Evolutionary conservation across 148 eudicot genomes (phyloP), one percentile per base, ranked within the genome.

Genomic region (Chenopodium formosanum): DNA sequence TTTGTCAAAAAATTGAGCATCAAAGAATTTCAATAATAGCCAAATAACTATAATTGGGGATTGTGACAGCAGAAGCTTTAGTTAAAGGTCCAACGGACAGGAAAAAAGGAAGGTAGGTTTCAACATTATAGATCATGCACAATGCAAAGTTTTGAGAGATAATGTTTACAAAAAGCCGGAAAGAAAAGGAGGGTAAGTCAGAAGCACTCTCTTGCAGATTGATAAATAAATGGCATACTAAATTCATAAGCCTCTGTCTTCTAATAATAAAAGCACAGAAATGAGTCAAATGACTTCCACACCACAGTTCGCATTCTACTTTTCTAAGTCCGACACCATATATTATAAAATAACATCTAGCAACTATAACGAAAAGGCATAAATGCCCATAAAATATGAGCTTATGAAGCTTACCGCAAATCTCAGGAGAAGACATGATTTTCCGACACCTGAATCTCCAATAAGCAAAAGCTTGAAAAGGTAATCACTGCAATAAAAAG

Each of bases 371-470:
- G 17, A 25, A 8, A 17, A 73, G 48, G 22, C 73, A 74, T 23
- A 64, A 44, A 65, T 64, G 29, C 73, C 31, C 17, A 32, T 2
- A 47, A 40, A 40, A 40, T 5, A 40, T 40, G 44, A 40, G 44
- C 44, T 40, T 40, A 58, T 74, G 13, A 32, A 19, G 70, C 86
- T 44, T 84, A 84, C 86, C 64, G 86, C 86, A 81, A 84, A 84
- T 81, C 86, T 84, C 78, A 84, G 81, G 68, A 84, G 84, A 16
- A 84, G 84, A 75, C 86, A 84, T 9, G 86, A 84, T 81, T 84
- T 84, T n/a, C 86, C 86, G 58, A 84, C 86, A 81, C 86, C 86
- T 6, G 86, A 84, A 67, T 84, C 86, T 81, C 86, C 86, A 78
- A 84, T 84, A 73, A 84, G 86, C 84, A 84, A 79, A 81, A 84